Base-by-base conservation (phyloP, 768 basidiomycete genomes). In the Collybia sordida region DNA sequence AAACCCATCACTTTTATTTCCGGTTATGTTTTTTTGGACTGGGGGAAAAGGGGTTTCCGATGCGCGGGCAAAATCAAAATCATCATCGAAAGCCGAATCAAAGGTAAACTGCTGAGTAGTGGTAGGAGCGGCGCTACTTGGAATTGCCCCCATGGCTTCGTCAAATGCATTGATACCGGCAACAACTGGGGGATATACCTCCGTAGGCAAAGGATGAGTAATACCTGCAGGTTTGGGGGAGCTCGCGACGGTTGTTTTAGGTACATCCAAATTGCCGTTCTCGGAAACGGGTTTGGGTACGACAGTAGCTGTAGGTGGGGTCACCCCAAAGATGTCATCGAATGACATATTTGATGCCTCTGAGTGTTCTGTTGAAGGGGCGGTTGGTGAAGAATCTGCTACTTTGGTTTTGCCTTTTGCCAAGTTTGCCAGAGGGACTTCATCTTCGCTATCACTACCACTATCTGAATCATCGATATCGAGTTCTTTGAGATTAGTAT, bases 81-180 rank as follows among this genome's bases (percentile, higher is more conserved):
- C 73, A 49, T 78, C 76, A 17, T 78, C 77, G 38, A 78, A 78
- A 14, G 65, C 80, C 39, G 80, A 72, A 47, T 86, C 87, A 48
- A 92, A 90, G 3, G 82, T 75, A 56, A 89, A 82, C 19, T 67
- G 58, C 19, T 72, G 64, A 4, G 70, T 56, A 5, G 72, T 54
- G 31, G 9, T 31, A 9, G 79, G 59, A 8, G 66, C 56, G 7
- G 66, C 60, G 31, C 65, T 70, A 25, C 64, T 62, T 0, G 81
- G 66, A 18, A 81, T 68, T 53, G 78, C 82, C 15, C 82, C 79
- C 61, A 92, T 74, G 0, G 86, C 84, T 61, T 90, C 88, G 59
- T 92, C 89, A 56, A 91, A 89, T 44, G 81, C 88, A 54, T 74
- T 82, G 1, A 85, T 73, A 14, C 81, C 84, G 47, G 78, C 75